A percentile compares a stretch with the other conserved stretches of the same genome.
These are phyloP conservation scores for Xylaria sp. DNA, from an alignment of 2,329 filamentous ascomycete species.

Conservation along the genomic window DNA sequence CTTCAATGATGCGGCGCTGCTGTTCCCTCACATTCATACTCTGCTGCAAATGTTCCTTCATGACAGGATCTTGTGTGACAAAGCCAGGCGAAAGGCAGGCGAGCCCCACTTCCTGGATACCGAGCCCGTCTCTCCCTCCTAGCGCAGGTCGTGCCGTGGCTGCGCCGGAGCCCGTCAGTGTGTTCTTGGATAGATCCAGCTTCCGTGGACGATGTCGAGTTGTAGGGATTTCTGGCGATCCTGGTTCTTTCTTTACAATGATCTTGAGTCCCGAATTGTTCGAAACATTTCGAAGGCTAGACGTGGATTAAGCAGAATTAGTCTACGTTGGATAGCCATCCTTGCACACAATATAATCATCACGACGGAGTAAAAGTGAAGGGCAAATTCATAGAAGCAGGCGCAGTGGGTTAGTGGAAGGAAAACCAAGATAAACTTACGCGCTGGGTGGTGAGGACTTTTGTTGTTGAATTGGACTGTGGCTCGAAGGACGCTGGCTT, in stretches of 20 bases:
- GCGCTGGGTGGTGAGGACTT: constrained; percentile 65
- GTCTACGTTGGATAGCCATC: constrained; percentile 23
- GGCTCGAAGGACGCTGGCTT: constrained; percentile 57
- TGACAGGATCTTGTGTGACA: constrained; percentile 92
- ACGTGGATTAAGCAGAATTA: constrained; percentile 39
- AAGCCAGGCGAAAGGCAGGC: constrained; percentile 96
- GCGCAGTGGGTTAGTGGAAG: constrained; percentile 31
- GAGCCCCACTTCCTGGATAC: constrained; percentile 89
- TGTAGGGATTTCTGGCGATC: constrained; percentile 78
- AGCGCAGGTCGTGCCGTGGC: constrained; percentile 73
- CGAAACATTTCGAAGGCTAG: constrained; percentile 54
- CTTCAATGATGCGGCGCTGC: constrained; percentile 93
- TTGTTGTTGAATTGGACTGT: constrained; percentile 51
- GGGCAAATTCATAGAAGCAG: neutral
- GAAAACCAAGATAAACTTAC: constrained; percentile 52
- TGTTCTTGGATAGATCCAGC: constrained; percentile 76
- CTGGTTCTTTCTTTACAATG: constrained; percentile 94
- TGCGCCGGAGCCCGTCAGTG: constrained; percentile 54
- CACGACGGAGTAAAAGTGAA: neutral
- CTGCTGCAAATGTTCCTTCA: constrained; percentile 93
- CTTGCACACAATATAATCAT: neutral
- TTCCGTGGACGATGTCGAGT: constrained; percentile 77
- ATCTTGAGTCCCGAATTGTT: constrained; percentile 69
- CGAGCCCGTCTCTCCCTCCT: constrained; percentile 78
- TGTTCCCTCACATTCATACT: constrained; percentile 93